These are phyloP conservation scores for Pneumocystis wakefieldiae DNA, from an alignment of 1,139 yeast species.

Conservation along the genomic window DNA sequence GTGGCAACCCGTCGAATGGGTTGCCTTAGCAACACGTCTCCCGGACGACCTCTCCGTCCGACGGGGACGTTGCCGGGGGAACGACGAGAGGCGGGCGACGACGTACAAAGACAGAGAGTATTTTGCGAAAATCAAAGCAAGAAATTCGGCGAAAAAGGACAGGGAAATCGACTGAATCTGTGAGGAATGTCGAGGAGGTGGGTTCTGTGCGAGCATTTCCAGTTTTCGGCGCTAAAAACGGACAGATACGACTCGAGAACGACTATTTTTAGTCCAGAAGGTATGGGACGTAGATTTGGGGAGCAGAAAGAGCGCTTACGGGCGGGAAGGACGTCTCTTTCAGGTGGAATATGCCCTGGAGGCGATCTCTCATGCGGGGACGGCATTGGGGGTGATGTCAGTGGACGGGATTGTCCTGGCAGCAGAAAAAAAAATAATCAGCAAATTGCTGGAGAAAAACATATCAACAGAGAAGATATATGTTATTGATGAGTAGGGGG, in stretches of 20 bases:
- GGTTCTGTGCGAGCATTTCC: too few relatives aligned
- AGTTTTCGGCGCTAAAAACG: background rate
- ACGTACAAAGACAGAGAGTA: too few relatives aligned
- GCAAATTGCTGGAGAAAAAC: conserved; percentile 84
- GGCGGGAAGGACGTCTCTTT: conserved; percentile 58
- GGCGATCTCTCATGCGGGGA: conserved; percentile 95
- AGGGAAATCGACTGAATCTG: too few relatives aligned
- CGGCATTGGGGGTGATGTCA: conserved; percentile 88
- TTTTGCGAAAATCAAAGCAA: too few relatives aligned
- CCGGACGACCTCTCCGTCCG: too few relatives aligned
- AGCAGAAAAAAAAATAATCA: conserved; percentile 88
- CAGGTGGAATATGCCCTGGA: conserved; percentile 97
- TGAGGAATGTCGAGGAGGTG: background rate
- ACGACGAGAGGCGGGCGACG: too few relatives aligned
- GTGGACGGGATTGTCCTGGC: conserved; percentile 89
- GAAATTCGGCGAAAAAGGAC: too few relatives aligned
- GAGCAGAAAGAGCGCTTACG: too few relatives aligned
- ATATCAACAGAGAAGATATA: conserved; percentile 87
- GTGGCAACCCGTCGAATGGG: too few relatives aligned
- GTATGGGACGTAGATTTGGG: background rate
- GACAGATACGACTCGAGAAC: background rate
- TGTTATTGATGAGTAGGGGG: conserved; percentile 43
- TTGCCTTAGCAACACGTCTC: too few relatives aligned
- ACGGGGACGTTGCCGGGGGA: too few relatives aligned
- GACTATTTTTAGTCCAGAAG: background rate